These are phyloP conservation scores for Magnaporthiopsis poae DNA, from an alignment of 2,329 filamentous ascomycete species.

Conservation along the genomic window DNA sequence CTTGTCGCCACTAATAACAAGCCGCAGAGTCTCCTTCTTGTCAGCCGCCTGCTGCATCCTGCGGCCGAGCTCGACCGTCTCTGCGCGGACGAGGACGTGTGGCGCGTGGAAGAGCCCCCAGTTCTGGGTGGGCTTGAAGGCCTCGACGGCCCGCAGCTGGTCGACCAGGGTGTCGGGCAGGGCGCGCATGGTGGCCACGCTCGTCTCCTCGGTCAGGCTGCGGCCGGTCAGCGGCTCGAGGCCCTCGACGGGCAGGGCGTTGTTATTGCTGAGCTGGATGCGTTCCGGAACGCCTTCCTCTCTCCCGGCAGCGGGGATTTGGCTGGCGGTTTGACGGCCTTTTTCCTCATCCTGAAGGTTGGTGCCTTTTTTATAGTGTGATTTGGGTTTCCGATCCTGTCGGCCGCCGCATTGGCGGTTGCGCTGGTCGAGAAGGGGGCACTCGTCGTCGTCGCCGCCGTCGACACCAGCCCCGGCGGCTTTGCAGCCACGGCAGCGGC, in stretches of 20 bases:
- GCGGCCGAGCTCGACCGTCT: constrained; percentile 63
- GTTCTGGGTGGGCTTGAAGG: constrained; percentile 81
- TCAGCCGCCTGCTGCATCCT: constrained; percentile 48
- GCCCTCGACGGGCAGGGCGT: constrained; percentile 68
- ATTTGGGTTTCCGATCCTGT: constrained; percentile 13
- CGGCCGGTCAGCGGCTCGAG: constrained; percentile 51
- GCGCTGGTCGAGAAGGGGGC: constrained; percentile 37
- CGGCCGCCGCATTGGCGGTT: constrained; percentile 10
- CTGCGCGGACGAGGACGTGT: constrained; percentile 64
- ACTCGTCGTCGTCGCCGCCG: constrained; percentile 15
- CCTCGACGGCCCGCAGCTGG: constrained; percentile 70
- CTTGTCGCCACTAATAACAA: constrained; percentile 63
- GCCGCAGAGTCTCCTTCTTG: constrained; percentile 46
- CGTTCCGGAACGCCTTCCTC: constrained; percentile 75
- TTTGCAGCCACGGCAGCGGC: constrained; percentile 13
- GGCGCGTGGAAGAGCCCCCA: constrained; percentile 82
- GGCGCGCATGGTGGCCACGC: constrained; percentile 57
- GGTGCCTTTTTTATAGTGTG: constrained; percentile 25
- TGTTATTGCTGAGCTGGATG: constrained; percentile 87
- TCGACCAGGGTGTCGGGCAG: constrained; percentile 64
- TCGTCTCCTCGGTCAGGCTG: constrained; percentile 43
- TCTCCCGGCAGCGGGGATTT: constrained; percentile 64
- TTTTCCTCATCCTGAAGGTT: constrained; percentile 34
- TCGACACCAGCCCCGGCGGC: background rate
- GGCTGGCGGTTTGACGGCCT: constrained; percentile 36